Evolutionary conservation across 306 rosid species (phyloP), one percentile per base, ranked within the genome.

Genomic region (Malus orientalis): DNA sequence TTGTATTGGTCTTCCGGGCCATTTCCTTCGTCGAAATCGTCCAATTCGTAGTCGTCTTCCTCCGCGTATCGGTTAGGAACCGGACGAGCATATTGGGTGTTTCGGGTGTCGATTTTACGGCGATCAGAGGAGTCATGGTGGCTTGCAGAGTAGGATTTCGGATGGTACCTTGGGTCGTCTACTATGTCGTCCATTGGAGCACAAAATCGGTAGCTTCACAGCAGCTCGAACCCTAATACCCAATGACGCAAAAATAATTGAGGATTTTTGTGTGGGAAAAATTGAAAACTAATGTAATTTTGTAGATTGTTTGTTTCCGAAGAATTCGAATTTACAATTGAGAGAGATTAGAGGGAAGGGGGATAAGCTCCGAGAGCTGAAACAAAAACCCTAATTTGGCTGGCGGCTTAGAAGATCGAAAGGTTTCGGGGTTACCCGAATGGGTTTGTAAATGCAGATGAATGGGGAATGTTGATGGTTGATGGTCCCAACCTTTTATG

Each of bases 81-180:
- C 54, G 84, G 86, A 20, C 81, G 87, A 69, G 84, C 67, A 49
- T 65, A 87, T 2, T 81, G 83, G 61, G 79, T 4, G 51, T 42
- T 80, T 49, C 91, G 85, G 44, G 62, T 67, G 33, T 86, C 87
- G 69, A 76, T 76, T 69, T 76, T 87, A 10, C 84, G 86, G 72
- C 88, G 91, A 68, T 60, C 62, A 18, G 86, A 75, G 16, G 87
- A 81, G 83, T 76, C 79, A 47, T 77, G 74, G 25, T 78, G 79
- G 16, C 71, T 74, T 40, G 73, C 68, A 62, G 88, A 44, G 78
- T 81, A 88, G 30, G 86, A 58, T n/a, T 87, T 88, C 3, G 81
- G 79, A 62, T 87, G 83, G 79, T 83, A 88, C 78, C 91, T 80
- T 2, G 84, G 82, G 11, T 88, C 92, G 36, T 86, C 91, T 67